Base-by-base conservation (phyloP, 371 early-diverging fungal species). In the Mortierella sp. region DNA sequence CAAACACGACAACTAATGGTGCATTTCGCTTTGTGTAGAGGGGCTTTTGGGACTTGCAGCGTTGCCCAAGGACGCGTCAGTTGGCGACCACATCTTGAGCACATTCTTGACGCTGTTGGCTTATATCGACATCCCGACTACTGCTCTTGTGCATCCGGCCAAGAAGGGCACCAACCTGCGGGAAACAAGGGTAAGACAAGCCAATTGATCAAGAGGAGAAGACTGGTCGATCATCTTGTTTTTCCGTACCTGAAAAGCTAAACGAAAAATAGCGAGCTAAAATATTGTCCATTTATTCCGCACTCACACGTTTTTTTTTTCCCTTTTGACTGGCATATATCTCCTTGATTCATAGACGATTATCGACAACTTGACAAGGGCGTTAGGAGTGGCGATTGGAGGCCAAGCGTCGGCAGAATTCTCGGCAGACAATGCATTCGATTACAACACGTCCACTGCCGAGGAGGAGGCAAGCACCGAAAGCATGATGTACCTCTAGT, bases 81-180 rank as follows among this genome's bases (percentile, higher is more conserved):
- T 83, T 46, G 83, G 83, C 0, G 83, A 83, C 24, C 83, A 83
- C 54, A 74, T 83, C 57, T 59, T 83, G 72, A 80, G 46, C 55
- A 76, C 80, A 16, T 75, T 80, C 59, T 28, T 80, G 55, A 69
- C 80, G 1, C 54, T 80, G 31, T 44, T 83, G 72, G 61, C 71
- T 5, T 83, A 77, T 40, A 53, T 61, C 4, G 71, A 77, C 26
- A 74, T 83, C 46, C 80, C 84, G 5, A 77, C 84, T 1, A 76
- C 75, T 1, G 72, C 72, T 1, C 57, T 83, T 74, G 69, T 83
- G 19, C 78, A 83, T 31, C 84, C 84, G 0, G 84, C 84, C 50
- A 79, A 80, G 61, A 83, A 80, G 57, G 84, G 84, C 13, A 76
- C 55, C 31, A 71, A 72, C 26, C 70, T 76, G 14, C 55, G 57